Evolutionary conservation across 306 rosid species (phyloP), one percentile per base, ranked within the genome.

Genomic region (Comarum palustre): DNA sequence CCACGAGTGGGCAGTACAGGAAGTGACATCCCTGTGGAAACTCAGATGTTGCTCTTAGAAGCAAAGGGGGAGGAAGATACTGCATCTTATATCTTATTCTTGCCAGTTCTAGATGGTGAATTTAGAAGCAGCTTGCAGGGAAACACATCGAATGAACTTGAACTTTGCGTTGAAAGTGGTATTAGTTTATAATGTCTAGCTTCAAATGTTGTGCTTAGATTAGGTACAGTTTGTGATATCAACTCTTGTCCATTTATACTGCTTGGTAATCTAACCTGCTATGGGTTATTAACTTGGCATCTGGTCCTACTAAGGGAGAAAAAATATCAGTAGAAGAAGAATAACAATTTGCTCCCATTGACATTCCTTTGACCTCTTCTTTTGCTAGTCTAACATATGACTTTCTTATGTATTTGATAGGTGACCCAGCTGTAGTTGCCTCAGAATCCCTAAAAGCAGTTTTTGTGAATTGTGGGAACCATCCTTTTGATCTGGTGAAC

Each of bases 81-180:
- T 52, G 25, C 62, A 24, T 61, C 69, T 78, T 78, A 78, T 68
- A 39, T 73, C 34, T 22, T 78, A 58, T 67, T 78, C 58, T 72
- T 78, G 71, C 82, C 82, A 14, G 51, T 78, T 46, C 47, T 73
- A 19, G 82, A 78, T 14, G 82, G 74, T 13, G 65, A 78, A 57
- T 78, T 78, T 47, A 67, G 82, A 75, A 73, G 69, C 78, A 78
- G 82, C 74, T 58, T 78, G 41, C 82, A 78, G 74, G 82, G 82
- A 47, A 78, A 73, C 22, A 8, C 78, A 50, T 73, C 71, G 0
- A 32, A 79, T 39, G 82, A 73, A 59, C 82, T 79, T 39, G 71
- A 73, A 71, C 57, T 73, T 48, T 79, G 82, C 14, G 75, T 67
- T 29, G 82, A 78, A 78, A 78, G 82, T 68, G 82, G 82, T 78